These are phyloP conservation scores for Balansia obtecta DNA, from an alignment of 2,329 filamentous ascomycete species.

Conservation along the genomic window DNA sequence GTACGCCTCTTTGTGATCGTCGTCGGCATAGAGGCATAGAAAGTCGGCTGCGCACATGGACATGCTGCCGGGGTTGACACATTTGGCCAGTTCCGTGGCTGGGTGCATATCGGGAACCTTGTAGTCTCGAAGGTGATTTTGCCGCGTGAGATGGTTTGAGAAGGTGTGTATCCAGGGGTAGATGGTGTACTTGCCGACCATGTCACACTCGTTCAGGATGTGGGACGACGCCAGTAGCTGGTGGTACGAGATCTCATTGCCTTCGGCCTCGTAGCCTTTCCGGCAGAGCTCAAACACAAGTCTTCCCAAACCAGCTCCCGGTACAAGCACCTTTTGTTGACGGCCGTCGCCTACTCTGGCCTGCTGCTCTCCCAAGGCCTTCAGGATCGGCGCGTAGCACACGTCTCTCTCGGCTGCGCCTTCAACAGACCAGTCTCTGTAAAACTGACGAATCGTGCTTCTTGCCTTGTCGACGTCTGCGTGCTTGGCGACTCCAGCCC, in stretches of 20 bases:
- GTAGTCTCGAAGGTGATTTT: conserved; percentile 63
- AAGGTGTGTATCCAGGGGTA: conserved; percentile 82
- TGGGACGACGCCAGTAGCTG: conserved; percentile 78
- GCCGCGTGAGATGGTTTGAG: conserved; percentile 66
- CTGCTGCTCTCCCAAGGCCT: conserved; percentile 44
- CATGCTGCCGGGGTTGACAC: conserved; percentile 50
- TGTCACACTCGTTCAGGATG: conserved; percentile 55
- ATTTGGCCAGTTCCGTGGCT: conserved; percentile 34
- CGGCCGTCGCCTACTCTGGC: conserved; percentile 17
- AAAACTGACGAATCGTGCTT: conserved; percentile 87
- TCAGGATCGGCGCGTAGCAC: conserved; percentile 64
- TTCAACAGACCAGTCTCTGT: conserved; percentile 82
- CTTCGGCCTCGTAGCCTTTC: conserved; percentile 63
- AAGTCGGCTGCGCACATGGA: conserved; percentile 92
- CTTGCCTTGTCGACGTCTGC: conserved; percentile 81
- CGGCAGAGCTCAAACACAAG: conserved; percentile 78
- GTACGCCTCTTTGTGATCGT: conserved; percentile 49
- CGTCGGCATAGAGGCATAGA: conserved; percentile 65
- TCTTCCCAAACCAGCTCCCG: conserved; percentile 78
- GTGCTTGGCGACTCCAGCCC: conserved; percentile 58
- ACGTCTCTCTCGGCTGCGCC: conserved; percentile 62
- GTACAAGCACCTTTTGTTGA: conserved; percentile 61
- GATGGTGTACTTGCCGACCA: conserved; percentile 53
- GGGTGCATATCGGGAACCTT: conserved; percentile 73
- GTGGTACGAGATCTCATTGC: conserved; percentile 95